Evolutionary conservation across 2,329 filamentous ascomycete species (phyloP).

Genomic region (Colletotrichum echinochloae): DNA sequence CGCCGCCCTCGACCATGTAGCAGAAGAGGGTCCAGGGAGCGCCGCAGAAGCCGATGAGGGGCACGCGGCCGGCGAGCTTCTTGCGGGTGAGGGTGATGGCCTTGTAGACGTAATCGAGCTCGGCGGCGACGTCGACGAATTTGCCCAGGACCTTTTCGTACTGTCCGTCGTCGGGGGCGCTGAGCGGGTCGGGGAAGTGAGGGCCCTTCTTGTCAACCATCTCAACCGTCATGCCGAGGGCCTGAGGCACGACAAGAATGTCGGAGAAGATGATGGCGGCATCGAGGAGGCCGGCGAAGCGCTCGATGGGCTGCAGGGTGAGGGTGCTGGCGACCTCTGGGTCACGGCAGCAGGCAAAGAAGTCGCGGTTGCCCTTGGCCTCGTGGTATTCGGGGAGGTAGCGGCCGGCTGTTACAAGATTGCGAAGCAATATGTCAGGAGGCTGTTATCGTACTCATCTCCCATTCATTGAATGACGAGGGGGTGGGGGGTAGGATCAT

Average conservation of each 20-base stretch:
- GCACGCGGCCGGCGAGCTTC: constrained; percentile 89
- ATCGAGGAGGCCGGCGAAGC: constrained; percentile 90
- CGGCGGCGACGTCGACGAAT: constrained; percentile 84
- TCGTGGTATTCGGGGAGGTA: constrained; percentile 98
- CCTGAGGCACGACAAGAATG: constrained; percentile 96
- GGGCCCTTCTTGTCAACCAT: constrained; percentile 99
- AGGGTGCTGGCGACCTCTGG: constrained; percentile 93
- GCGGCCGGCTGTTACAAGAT: constrained; percentile 76
- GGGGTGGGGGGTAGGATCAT: constrained; percentile 31
- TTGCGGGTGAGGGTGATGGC: constrained; percentile 91
- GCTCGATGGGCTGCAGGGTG: constrained; percentile 94
- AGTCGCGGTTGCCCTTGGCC: constrained; percentile 90
- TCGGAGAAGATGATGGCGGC: constrained; percentile 99
- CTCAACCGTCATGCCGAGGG: constrained; percentile 97
- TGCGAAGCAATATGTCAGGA: constrained; percentile 13
- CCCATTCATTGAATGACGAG: constrained; percentile 3
- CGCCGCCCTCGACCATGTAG: constrained; percentile 99
- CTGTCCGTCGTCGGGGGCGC: constrained; percentile 83
- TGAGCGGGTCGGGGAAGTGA: constrained; percentile 88
- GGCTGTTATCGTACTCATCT: constrained; percentile 7
- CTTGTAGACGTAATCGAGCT: constrained; percentile 94
- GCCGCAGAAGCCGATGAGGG: constrained; percentile 95
- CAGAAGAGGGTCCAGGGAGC: constrained; percentile 97
- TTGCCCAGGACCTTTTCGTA: constrained; percentile 82
- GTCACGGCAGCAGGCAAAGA: constrained; percentile 96